Conservation (phyloP, 164 flowering plant species). For the Stephania cephalantha region DNA sequence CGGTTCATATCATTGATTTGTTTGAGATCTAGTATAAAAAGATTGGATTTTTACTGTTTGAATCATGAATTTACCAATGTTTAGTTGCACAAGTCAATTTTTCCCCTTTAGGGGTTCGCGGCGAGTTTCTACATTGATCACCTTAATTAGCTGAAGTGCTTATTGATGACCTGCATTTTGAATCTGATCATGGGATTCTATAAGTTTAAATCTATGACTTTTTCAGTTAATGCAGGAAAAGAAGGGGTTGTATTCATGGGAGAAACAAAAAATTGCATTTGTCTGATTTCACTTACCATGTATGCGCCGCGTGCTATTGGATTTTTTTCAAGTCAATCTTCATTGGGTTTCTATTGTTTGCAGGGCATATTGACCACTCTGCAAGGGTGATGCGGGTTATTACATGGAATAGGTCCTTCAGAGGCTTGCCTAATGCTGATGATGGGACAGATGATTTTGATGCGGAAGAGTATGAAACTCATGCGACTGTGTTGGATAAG, state of each 20-base stretch:
- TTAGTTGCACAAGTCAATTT: background rate
- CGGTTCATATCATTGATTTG: background rate
- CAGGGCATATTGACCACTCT: constrained; percentile 90
- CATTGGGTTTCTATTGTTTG: constrained; percentile 10
- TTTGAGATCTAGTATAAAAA: background rate
- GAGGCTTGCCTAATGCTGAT: constrained; percentile 40
- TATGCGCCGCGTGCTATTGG: background rate
- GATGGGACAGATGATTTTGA: constrained; percentile 52
- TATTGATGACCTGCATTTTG: background rate
- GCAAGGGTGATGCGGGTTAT: constrained; percentile 92
- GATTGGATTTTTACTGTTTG: too few relatives aligned
- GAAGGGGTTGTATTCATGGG: background rate
- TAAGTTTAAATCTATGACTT: background rate
- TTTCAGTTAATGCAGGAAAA: background rate
- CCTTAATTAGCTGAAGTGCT: background rate
- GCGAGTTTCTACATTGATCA: background rate
- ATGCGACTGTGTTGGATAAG: constrained; percentile 90
- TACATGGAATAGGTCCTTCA: constrained; percentile 81
- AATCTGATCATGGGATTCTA: background rate
- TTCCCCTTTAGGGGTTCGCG: background rate
- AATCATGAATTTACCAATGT: background rate
- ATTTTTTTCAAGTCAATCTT: background rate
- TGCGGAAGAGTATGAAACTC: constrained; percentile 70
- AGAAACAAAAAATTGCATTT: too few relatives aligned
- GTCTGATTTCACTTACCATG: background rate